Evolutionary conservation across 2,329 filamentous ascomycete genomes (phyloP).

Genomic region (Rutstroemia sp.): DNA sequence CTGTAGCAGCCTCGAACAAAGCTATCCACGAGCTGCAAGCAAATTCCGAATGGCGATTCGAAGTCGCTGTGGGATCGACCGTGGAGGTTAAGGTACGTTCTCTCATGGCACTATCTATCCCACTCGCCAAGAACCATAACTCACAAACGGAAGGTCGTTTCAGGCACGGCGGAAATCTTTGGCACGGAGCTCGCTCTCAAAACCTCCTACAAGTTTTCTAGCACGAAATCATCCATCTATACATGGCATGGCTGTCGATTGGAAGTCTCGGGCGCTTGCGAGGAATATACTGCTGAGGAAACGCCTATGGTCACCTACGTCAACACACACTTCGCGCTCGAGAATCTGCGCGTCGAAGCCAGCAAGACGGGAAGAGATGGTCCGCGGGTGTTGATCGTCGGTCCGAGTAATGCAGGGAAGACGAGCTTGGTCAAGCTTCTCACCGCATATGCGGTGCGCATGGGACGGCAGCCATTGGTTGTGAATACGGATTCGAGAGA

Average conservation of each 20-base stretch:
- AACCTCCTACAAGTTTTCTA: slow-evolving; percentile 72
- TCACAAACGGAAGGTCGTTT: slow-evolving; percentile 50
- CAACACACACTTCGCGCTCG: slow-evolving; percentile 83
- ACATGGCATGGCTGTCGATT: slow-evolving; percentile 88
- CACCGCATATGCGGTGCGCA: slow-evolving; percentile 70
- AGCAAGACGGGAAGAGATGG: slow-evolving; percentile 46
- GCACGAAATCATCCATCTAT: slow-evolving; percentile 79
- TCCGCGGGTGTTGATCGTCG: slow-evolving; percentile 78
- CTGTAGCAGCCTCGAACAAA: slow-evolving; percentile 31
- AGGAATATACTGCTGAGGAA: slow-evolving; percentile 65
- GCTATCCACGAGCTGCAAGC: slow-evolving; percentile 47
- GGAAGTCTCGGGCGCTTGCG: slow-evolving; percentile 56
- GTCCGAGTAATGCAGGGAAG: slow-evolving; percentile 73
- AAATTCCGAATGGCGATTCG: slow-evolving; percentile 72
- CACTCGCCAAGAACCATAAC: slow-evolving; percentile 14
- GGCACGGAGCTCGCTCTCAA: slow-evolving; percentile 85
- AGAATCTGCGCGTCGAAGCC: slow-evolving; percentile 60
- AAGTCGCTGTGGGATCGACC: slow-evolving; percentile 50
- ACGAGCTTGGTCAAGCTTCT: slow-evolving; percentile 72
- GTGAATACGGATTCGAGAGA: slow-evolving; percentile 82
- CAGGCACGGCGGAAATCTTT: slow-evolving; percentile 85
- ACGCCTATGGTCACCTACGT: slow-evolving; percentile 74
- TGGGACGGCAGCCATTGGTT: slow-evolving; percentile 67
- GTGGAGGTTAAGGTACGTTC: slow-evolving; percentile 44
- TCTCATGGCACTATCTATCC: not conserved